These are phyloP conservation scores for Candida mattraensis DNA, from an alignment of 805 yeast species.

Conservation along the genomic window DNA sequence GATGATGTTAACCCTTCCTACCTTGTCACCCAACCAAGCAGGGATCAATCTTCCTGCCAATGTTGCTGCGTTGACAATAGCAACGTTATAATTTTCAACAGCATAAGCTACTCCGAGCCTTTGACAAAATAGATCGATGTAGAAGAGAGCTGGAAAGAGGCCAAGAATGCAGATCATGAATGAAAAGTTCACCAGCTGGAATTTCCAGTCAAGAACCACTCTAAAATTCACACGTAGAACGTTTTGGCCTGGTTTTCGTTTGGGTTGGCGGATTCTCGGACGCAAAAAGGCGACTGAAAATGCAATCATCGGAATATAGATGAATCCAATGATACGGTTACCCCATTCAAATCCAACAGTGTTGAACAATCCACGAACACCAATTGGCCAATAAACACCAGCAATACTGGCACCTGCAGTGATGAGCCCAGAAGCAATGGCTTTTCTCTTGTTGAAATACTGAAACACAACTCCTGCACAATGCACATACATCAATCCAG, in stretches of 20 bases:
- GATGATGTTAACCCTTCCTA: slow-evolving; percentile 41
- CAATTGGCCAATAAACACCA: slow-evolving; percentile 50
- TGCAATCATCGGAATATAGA: slow-evolving; percentile 34
- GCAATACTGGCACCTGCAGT: slow-evolving; percentile 52
- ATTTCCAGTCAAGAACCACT: slow-evolving; percentile 39
- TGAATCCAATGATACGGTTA: slow-evolving; percentile 44
- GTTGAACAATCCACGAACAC: slow-evolving; percentile 43
- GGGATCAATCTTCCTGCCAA: slow-evolving; percentile 50
- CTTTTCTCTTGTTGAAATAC: slow-evolving; percentile 63
- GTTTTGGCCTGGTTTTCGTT: slow-evolving; percentile 37
- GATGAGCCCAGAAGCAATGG: slow-evolving; percentile 46
- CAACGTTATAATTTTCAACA: slow-evolving; percentile 51
- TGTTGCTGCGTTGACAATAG: slow-evolving; percentile 40
- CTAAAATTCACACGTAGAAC: slow-evolving; percentile 34
- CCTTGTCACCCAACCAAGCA: slow-evolving; percentile 46
- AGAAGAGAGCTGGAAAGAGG: slow-evolving; percentile 51
- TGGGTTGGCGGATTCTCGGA: slow-evolving; percentile 31
- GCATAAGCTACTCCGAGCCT: slow-evolving; percentile 50
- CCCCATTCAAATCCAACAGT: slow-evolving; percentile 48
- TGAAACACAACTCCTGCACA: slow-evolving; percentile 60
- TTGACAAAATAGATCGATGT: slow-evolving; percentile 52
- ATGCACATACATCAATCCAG: slow-evolving; percentile 58
- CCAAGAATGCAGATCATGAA: slow-evolving; percentile 36
- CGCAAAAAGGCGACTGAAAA: slow-evolving; percentile 27
- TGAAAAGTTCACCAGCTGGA: slow-evolving; percentile 38